phyloP scores from a whole-genome alignment of 2,329 filamentous ascomycete genomes.

The Pseudogymnoascus sp. region DNA sequence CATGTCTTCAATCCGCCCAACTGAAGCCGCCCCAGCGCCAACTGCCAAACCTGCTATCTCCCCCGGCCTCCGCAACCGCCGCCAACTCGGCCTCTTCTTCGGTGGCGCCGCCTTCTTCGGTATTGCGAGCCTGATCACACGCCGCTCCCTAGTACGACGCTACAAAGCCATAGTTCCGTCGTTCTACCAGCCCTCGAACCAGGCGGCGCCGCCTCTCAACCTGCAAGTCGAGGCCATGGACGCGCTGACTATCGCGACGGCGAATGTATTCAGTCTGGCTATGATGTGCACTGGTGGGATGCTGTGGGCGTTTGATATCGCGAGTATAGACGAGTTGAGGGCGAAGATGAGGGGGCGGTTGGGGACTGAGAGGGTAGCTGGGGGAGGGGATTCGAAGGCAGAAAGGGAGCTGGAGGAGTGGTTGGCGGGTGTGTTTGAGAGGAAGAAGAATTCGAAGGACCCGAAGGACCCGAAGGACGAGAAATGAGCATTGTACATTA shows the following conservation, averaged over 20 bases:
- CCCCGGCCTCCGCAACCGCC: constrained; percentile 20
- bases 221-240: constrained; percentile 69
- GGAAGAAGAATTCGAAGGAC: constrained; percentile 41
- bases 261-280: constrained; percentile 71
- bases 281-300: constrained; percentile 68
- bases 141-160: constrained; percentile 61
- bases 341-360: constrained; percentile 40
- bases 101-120: constrained; percentile 70
- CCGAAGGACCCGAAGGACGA: neutral
- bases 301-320: constrained; percentile 72
- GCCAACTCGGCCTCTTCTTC: constrained; percentile 63
- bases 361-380: constrained; percentile 29
- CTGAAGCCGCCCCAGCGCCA: constrained; percentile 12
- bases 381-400: constrained; percentile 39
- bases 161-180: constrained; percentile 55
- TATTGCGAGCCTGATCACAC: constrained; percentile 63
- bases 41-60: constrained; percentile 13
- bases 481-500: neutral
- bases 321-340: constrained; percentile 58
- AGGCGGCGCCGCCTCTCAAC: constrained; percentile 45
- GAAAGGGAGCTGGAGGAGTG: constrained; percentile 57
- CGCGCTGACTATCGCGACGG: constrained; percentile 76
- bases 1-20: neutral
- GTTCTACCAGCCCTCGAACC: constrained; percentile 62
- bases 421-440: constrained; percentile 52